Base-by-base conservation (phyloP, 495 filamentous ascomycete species). In the Cryomyces minteri region DNA sequence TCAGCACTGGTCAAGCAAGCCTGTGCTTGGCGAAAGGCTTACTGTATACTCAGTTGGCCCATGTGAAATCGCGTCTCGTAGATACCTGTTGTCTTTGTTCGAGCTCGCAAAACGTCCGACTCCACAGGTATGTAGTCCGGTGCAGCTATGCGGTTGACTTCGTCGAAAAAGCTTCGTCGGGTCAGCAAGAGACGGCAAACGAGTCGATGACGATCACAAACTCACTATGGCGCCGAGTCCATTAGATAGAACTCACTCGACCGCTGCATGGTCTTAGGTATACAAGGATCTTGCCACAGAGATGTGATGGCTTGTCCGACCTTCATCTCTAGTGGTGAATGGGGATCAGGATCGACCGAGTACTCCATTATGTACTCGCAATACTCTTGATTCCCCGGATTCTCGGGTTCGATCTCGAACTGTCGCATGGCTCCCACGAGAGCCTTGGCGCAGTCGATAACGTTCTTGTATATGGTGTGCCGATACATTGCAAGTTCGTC, bases 31-130 rank as follows among this genome's bases (percentile, higher is more conserved):
- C 38, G 33, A 5, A 5, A n/a, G 6, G 63, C 84, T 56, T 79
- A 96, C 90, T 98, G 90, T 67, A 98, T 98, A 66, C 88, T 95
- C 44, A 98, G 70, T 59, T 93, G 86, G 10, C 86, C 90, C 90
- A 98, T 98, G 41, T 84, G 82, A 62, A 98, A 98, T 45, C 90
- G 73, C 32, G 90, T 98, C 63, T 98, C 90, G 61, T 95, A 98
- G 51, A 98, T 98, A 71, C 90, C 90, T 0, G 90, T 98, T n/a
- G 90, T 98, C 67, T 98, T 98, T 30, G 90, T 96, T 72, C 90
- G 66, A 39, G 90, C 90, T 54, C 90, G 79, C 33, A 98, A 72
- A 32, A 98, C 88, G 61, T 96, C 90, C 55, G 84, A 77, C 55
- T 95, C 90, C 48, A 77, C 79, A 1, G 90, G 90, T 36, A 85